Conservation (phyloP, 2,329 filamentous ascomycete species). For the Trichoderma koningii region DNA sequence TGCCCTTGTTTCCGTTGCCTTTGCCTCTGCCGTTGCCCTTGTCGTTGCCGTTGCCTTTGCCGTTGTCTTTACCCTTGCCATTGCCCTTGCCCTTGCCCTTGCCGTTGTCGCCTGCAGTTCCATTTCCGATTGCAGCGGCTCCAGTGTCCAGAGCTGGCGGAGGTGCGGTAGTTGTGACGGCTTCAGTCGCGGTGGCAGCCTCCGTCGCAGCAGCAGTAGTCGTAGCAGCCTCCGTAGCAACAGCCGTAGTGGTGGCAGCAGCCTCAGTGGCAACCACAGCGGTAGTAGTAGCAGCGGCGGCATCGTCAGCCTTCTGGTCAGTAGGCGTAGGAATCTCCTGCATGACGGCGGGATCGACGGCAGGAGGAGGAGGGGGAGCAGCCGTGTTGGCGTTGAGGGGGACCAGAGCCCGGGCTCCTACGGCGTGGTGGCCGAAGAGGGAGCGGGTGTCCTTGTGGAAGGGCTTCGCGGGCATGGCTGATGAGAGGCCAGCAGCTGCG, state of each 20-base stretch:
- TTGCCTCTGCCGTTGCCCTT: conserved; percentile 27
- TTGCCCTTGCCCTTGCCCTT: conserved; percentile 27
- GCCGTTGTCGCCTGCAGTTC: conserved; percentile 23
- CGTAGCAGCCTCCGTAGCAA: neutral
- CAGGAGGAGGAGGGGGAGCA: neutral
- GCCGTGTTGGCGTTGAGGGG: conserved; percentile 23
- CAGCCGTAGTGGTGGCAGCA: neutral
- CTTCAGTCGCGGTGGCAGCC: neutral
- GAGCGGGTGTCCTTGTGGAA: neutral
- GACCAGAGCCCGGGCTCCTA: neutral
- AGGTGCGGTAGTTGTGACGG: neutral
- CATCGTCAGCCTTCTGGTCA: neutral
- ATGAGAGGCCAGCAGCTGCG: conserved; percentile 37
- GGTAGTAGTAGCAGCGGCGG: neutral
- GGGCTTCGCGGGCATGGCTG: conserved; percentile 33
- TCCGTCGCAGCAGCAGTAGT: neutral
- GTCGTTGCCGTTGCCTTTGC: conserved; percentile 5
- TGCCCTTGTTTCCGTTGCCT: neutral
- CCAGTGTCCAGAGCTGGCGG: neutral
- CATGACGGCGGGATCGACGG: neutral
- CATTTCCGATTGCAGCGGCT: conserved; percentile 6
- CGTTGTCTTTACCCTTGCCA: conserved; percentile 12
- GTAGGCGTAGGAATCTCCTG: neutral
- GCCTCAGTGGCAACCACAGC: neutral
- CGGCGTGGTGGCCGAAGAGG: neutral